These are phyloP conservation scores for Cairneyella variabilis DNA, from an alignment of 495 filamentous ascomycete species.

Conservation along the genomic window DNA sequence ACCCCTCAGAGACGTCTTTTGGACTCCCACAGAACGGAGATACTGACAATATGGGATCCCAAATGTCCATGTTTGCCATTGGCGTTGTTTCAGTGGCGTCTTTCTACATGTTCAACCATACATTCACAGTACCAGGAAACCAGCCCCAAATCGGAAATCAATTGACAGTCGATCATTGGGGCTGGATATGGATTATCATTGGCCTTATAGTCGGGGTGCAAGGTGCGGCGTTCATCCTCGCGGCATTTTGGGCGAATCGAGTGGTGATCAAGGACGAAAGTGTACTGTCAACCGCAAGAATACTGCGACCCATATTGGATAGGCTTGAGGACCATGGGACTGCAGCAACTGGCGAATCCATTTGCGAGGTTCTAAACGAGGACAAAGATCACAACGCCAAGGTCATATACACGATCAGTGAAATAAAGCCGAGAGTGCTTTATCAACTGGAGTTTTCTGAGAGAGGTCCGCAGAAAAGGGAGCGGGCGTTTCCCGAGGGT, in stretches of 20 bases:
- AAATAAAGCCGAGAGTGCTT: not conserved
- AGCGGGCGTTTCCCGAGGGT: not conserved
- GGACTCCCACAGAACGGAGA: conserved; percentile 1
- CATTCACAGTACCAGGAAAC: not conserved
- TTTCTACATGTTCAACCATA: not conserved
- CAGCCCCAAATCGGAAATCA: not conserved
- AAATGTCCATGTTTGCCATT: conserved; percentile 3
- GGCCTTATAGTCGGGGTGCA: not conserved
- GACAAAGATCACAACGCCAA: not conserved
- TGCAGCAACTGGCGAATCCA: not conserved
- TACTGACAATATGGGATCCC: not conserved
- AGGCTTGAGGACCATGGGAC: not conserved
- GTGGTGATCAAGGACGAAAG: conserved; percentile 6
- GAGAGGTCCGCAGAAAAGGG: not conserved
- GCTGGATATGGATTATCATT: not conserved
- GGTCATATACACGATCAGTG: not conserved
- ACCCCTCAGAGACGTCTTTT: not conserved
- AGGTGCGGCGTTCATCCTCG: not conserved
- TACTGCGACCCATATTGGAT: not conserved
- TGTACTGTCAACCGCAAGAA: not conserved
- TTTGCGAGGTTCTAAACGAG: not conserved
- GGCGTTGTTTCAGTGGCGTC: not conserved
- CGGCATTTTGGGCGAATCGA: conserved; percentile 1
- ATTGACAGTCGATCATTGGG: conserved; percentile 1
- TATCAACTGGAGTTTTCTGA: not conserved